phyloP scores from a whole-genome alignment of 108 stramenopile genomes.

The Cyclotella sp. region DNA sequence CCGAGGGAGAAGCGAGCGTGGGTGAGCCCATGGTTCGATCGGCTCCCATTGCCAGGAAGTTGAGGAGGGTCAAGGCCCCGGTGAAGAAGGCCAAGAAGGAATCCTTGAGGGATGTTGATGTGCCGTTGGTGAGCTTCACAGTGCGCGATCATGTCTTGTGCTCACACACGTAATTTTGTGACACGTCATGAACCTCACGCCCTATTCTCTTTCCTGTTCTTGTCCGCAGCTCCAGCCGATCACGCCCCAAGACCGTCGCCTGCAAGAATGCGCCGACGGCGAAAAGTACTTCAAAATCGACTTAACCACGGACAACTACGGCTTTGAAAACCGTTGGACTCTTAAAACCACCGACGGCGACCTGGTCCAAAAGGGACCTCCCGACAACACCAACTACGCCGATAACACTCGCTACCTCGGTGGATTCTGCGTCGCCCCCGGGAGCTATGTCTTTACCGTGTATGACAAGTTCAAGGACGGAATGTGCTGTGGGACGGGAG shows the following conservation, averaged over 20 bases:
- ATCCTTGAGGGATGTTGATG: not conserved
- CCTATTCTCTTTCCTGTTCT: not conserved
- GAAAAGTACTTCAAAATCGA: constrained; percentile 24
- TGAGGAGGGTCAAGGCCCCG: not conserved
- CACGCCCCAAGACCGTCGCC: not conserved
- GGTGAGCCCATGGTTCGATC: not conserved
- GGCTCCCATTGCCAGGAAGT: not conserved
- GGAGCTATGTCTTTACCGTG: constrained; percentile 28
- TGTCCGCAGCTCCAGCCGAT: not conserved
- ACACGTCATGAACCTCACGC: not conserved
- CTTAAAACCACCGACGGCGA: constrained; percentile 5
- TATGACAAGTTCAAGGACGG: constrained; percentile 36
- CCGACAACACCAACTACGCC: constrained; percentile 24
- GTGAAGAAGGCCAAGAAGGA: constrained; percentile 7
- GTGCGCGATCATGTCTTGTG: not conserved
- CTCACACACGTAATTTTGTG: not conserved
- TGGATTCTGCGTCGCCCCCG: constrained; percentile 34
- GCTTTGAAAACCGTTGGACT: constrained; percentile 32
- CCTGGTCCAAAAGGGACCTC: constrained; percentile 22
- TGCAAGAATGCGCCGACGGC: not conserved
- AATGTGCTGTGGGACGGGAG: constrained; percentile 23
- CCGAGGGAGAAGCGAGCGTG: not conserved
- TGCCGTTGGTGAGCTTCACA: not conserved
- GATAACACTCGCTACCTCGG: constrained; percentile 16
- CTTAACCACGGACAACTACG: constrained; percentile 27